phyloP scores from a whole-genome alignment of 2,329 filamentous ascomycete genomes.

The Phoma sp. region DNA sequence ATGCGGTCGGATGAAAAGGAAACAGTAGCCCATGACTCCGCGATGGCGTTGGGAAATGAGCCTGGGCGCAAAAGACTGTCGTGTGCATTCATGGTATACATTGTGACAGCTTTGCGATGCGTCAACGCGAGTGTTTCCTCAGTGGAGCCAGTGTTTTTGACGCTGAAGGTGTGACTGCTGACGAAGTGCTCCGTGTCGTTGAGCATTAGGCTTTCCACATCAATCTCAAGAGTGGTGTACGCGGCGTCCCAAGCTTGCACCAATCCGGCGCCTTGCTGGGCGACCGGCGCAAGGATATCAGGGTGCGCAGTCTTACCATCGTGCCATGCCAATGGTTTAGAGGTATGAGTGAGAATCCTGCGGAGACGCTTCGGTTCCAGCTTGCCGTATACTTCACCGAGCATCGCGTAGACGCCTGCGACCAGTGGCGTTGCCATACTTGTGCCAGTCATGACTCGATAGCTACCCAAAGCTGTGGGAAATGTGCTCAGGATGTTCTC shows the following conservation, averaged over 20 bases:
- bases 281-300: slow-evolving; percentile 26
- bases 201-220: slow-evolving; percentile 23
- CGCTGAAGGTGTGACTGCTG: slow-evolving; percentile 27
- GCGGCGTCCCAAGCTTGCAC: slow-evolving; percentile 27
- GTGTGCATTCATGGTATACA: slow-evolving; percentile 2
- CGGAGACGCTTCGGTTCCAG: slow-evolving; percentile 21
- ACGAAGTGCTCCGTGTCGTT: slow-evolving; percentile 37
- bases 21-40: slow-evolving; percentile 18
- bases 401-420: slow-evolving; percentile 24
- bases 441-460: slow-evolving; percentile 61
- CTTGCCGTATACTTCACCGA: slow-evolving; percentile 25
- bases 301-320: slow-evolving; percentile 13
- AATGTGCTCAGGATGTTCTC: slow-evolving; percentile 66
- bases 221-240: slow-evolving; percentile 18
- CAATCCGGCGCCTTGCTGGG: slow-evolving; percentile 33
- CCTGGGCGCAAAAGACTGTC: slow-evolving; percentile 3
- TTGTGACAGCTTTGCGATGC: no score
- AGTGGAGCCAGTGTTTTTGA: slow-evolving; percentile 23
- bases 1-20: slow-evolving; percentile 14
- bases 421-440: slow-evolving; percentile 57
- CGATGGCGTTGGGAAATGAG: slow-evolving; percentile 15
- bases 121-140: neutral
- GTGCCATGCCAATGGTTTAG: slow-evolving; percentile 25
- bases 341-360: slow-evolving; percentile 22
- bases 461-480: slow-evolving; percentile 52